Base-by-base conservation (phyloP, 495 filamentous ascomycete species). In the Sordaria brevicollis region DNA sequence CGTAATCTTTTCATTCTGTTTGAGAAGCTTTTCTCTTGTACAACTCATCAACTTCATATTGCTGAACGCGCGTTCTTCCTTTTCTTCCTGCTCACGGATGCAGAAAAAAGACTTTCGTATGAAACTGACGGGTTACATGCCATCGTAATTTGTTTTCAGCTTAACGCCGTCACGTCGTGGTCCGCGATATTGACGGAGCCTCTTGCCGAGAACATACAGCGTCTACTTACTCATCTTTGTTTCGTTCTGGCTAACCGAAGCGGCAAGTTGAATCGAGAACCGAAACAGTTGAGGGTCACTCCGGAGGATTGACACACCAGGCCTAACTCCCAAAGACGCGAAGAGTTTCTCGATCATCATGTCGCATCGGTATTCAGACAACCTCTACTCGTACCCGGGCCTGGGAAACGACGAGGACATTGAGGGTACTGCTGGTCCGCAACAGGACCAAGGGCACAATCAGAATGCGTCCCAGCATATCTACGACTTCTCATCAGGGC, bases 301-400 rank as follows among this genome's bases (percentile, higher is more conserved):
- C 10, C 41, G 19, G 41, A 25, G 49, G 31, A 7, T 29, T 15
- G 49, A 57, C 25, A 57, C 25, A 31, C 13, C 21, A 25, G 11
- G 49, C 15, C 21, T 8, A 8, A 36, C 13, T 62, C 25, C 33
- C 49, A 3, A 17, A 17, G 49, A 31, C 49, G 49, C 25, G 25
- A 62, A 62, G 25, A 62, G 49, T 31, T n/a, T 3, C 11, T 62
- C 25, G 8, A 13, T 25, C 5, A 62, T 62, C 13, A 62, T 62
- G 49, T 62, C 49, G 11, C 49, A 62, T 25, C 81, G 82, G 2
- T 83, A 83, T 73, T 81, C 82, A 10, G 83, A 83, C 74, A 78
- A 83, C 67, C 73, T 83, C 71, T 81, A 80, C 73, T 81, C 80
- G 33, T 72, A 76, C 74, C 71, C 74, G 57, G 81, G 76, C 71